A percentile compares a stretch with the other conserved stretches of the same genome.
These are phyloP conservation scores for Multifurca ochricompacta DNA, from an alignment of 768 basidiomycete species.

Conservation along the genomic window DNA sequence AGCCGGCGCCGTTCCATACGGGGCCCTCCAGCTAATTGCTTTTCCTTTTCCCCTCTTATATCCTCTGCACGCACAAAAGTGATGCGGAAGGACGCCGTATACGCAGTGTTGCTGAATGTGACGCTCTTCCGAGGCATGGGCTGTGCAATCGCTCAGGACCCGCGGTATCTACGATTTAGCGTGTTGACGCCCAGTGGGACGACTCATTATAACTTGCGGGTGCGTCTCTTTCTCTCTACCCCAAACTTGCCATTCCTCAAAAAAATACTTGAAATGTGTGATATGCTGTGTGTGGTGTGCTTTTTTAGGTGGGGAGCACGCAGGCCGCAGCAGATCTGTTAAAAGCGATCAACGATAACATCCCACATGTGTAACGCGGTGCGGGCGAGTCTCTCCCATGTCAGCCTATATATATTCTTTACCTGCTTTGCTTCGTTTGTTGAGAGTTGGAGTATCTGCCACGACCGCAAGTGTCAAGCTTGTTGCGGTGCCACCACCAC, in stretches of 20 bases:
- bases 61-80: slow-evolving; percentile 42
- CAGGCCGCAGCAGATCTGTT: slow-evolving; percentile 17
- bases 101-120: slow-evolving; percentile 63
- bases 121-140: slow-evolving; percentile 75
- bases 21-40: too few relatives aligned
- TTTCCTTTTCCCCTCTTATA: background rate
- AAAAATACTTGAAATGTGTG: too few relatives aligned
- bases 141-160: slow-evolving; percentile 64
- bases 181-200: slow-evolving; percentile 53
- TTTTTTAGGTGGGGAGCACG: slow-evolving; percentile 15
- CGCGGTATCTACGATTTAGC: slow-evolving; percentile 71
- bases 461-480: background rate
- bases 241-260: background rate
- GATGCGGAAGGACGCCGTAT: slow-evolving; percentile 83
- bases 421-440: slow-evolving; percentile 3
- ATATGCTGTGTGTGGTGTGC: background rate
- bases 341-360: slow-evolving; percentile 13
- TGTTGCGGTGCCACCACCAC: background rate
- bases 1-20: too few relatives aligned
- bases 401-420: background rate
- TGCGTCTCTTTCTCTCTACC: slow-evolving; percentile 29
- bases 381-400: background rate
- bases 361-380: background rate
- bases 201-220: slow-evolving; percentile 70
- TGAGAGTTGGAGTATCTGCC: slow-evolving; percentile 1